phyloP scores from a whole-genome alignment of 805 yeast species.

The Candida krabiensis region DNA sequence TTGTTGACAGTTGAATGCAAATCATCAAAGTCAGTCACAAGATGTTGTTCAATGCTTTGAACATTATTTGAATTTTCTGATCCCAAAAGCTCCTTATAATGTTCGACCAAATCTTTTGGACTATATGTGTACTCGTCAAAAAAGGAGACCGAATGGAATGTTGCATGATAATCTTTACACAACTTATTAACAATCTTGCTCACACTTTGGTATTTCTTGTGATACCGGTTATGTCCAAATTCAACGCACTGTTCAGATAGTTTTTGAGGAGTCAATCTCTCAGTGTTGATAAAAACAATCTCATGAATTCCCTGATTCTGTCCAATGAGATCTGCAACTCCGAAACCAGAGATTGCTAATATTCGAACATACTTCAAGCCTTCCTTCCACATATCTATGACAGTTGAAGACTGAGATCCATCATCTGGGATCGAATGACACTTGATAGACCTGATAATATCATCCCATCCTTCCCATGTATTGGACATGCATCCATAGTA shows the following conservation, averaged over 20 bases:
- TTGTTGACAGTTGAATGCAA: conserved; percentile 8
- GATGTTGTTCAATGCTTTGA: conserved; percentile 15
- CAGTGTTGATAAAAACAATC: conserved; percentile 23
- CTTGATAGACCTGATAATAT: conserved; percentile 21
- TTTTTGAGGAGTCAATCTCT: conserved; percentile 5
- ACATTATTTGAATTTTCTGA: not conserved
- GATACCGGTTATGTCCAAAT: conserved; percentile 1
- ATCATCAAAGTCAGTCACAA: conserved; percentile 25
- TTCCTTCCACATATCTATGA: conserved; percentile 21
- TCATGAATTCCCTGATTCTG: conserved; percentile 14
- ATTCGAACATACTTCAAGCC: conserved; percentile 23
- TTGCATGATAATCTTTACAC: conserved; percentile 18
- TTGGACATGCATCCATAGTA: conserved; percentile 31
- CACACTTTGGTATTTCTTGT: conserved; percentile 2
- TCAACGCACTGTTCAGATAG: not conserved
- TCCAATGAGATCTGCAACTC: conserved; percentile 3
- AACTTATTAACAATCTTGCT: conserved; percentile 12
- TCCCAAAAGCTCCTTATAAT: conserved; percentile 16
- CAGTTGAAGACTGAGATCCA: conserved; percentile 10
- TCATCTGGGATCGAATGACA: conserved; percentile 17
- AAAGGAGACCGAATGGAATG: conserved; percentile 24
- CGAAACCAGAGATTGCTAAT: conserved; percentile 22
- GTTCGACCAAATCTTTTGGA: conserved; percentile 19
- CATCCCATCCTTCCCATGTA: conserved; percentile 32
- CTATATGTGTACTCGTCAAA: conserved; percentile 29